Percentiles rank a stretch among this genome's conserved stretches.
Evolutionary conservation across 768 basidiomycete genomes (phyloP).

Genomic region (Lentinus brumalis): DNA sequence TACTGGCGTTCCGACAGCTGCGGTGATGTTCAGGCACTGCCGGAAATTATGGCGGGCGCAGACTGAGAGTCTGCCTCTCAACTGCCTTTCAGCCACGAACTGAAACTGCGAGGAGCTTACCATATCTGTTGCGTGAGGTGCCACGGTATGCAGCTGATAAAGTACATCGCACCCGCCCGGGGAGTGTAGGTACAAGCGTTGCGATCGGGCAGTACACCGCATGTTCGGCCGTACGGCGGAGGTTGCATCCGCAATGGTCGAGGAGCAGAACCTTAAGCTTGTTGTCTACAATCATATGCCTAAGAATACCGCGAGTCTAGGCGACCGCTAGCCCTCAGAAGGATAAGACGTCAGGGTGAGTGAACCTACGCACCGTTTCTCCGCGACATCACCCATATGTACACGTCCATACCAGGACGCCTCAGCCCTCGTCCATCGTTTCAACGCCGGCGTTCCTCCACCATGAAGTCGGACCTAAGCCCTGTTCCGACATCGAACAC

Average conservation of each 20-base stretch:
- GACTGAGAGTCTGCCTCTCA: not conserved
- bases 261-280: not conserved
- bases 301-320: not conserved
- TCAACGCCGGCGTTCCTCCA: conserved; percentile 60
- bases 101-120: not conserved
- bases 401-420: not conserved
- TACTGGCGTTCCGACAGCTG: not conserved
- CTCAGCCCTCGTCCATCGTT: conserved; percentile 41
- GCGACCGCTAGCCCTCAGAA: not conserved
- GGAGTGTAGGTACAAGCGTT: not conserved
- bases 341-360: not conserved
- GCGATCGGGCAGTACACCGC: not conserved
- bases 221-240: not conserved
- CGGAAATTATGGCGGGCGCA: not conserved
- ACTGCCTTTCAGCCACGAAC: not conserved
- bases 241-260: not conserved
- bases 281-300: not conserved
- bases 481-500: conserved; percentile 85
- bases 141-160: not conserved
- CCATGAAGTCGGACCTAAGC: conserved; percentile 75
- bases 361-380: not conserved
- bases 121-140: not conserved
- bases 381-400: not conserved
- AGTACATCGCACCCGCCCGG: not conserved
- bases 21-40: not conserved